Conservation (phyloP, 208 protist species). For the Leishmania braziliensis region DNA sequence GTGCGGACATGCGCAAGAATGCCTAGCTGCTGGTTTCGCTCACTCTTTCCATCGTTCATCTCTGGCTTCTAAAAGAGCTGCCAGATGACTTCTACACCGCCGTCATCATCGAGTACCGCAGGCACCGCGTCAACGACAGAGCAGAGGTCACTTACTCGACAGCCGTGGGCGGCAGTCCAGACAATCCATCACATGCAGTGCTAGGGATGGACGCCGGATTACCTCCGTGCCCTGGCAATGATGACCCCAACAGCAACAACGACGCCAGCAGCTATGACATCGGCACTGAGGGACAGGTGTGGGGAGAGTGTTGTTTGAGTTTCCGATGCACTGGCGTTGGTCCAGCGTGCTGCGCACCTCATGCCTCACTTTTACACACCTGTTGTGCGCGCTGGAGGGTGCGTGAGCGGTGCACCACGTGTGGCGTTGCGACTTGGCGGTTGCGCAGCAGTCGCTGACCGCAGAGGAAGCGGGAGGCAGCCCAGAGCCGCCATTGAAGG, state of each 20-base stretch:
- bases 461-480: background rate
- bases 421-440: background rate
- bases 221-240: conserved; percentile 10
- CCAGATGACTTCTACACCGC: background rate
- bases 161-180: conserved; percentile 12
- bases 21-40: background rate
- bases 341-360: conserved; percentile 1
- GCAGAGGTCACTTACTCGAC: background rate
- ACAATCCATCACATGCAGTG: conserved; percentile 10
- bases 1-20: background rate
- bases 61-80: conserved; percentile 12
- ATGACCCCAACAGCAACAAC: background rate
- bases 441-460: background rate
- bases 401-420: background rate
- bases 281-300: background rate
- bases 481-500: background rate
- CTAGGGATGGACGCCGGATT: conserved; percentile 16
- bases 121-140: background rate
- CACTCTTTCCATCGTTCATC: conserved; percentile 18
- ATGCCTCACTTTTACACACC: background rate
- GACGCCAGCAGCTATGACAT: background rate
- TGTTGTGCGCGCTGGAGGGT: background rate
- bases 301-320: background rate
- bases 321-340: background rate
- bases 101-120: background rate